Base-by-base conservation (phyloP, 31 red algal species). In the Endocladia muricata region DNA sequence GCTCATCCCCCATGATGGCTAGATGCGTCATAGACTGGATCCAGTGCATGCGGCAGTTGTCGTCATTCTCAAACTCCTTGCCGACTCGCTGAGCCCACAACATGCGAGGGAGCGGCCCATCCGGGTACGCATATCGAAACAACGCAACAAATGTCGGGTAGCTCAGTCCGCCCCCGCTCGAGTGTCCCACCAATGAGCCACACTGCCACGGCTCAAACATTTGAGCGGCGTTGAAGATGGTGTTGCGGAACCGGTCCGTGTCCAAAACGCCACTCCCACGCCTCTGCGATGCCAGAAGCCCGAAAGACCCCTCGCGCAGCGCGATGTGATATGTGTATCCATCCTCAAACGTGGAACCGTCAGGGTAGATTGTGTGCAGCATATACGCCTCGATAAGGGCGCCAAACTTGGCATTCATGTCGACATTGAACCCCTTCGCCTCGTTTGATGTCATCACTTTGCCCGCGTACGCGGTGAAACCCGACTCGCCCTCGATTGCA, bases 201-300 rank as follows among this genome's bases (percentile, higher is more conserved):
- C 84, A 88, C 9, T 80, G 76, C 84, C 84, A 88, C 2, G 84
- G 84, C 36, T 88, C 74, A 37, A 55, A 26, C 68, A 79, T 79
- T 58, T 88, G 84, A 65, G 84, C 84, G 3, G 84, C 84, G 48
- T 79, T 64, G 48, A 73, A 69, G 42, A 88, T 88, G 36, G 68
- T 44, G 15, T 77, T 77, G 11, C 75, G 65, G 37, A 88, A 88
- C 39, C 84, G 61, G 2, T 66, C 59, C 4, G 84, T 79, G 23
- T 78, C 75, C 15, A 88, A 74, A 28, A 88, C 32, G 67, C 73
- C 80, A 36, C 60, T 41, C 43, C 84, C 84, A 29, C 84, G 54
- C 68, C 72, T 73, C 15, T 78, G 67, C 9, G 51, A 56, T 23
- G 84, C 84, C 30, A 88, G 19, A 71, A 88, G 62, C 7, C 36